A percentile compares a stretch with the other conserved stretches of the same genome.
Conservation (phyloP, 2,329 filamentous ascomycete species). For the Helotiales sp. region DNA sequence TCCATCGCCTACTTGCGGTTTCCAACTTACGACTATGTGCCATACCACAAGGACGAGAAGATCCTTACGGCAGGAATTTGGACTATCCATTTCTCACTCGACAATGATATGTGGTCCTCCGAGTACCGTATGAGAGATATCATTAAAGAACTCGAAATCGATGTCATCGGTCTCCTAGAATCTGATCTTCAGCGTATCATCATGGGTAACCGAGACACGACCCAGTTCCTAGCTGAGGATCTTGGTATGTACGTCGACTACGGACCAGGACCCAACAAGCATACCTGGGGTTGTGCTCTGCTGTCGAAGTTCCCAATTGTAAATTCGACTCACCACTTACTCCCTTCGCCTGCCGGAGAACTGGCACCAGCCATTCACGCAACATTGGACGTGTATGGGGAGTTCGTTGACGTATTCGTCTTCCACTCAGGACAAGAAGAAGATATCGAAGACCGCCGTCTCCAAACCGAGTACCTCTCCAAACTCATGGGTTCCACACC, state of each 20-base stretch:
- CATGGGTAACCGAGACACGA: slow-evolving; percentile 98
- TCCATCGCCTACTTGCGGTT: slow-evolving; percentile 87
- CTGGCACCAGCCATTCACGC: slow-evolving; percentile 95
- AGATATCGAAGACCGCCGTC: slow-evolving; percentile 85
- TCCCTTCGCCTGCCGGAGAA: slow-evolving; percentile 92
- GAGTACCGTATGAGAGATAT: slow-evolving; percentile 92
- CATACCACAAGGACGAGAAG: slow-evolving; percentile 87
- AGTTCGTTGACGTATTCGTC: slow-evolving; percentile 90
- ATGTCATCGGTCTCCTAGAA: slow-evolving; percentile 93
- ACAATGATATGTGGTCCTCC: slow-evolving; percentile 99
- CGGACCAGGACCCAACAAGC: slow-evolving; percentile 96
- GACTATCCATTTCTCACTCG: slow-evolving; percentile 97
- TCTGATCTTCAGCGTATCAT: slow-evolving; percentile 96
- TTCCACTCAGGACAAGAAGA: slow-evolving; percentile 99
- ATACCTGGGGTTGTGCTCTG: slow-evolving; percentile 94
- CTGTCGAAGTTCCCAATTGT: slow-evolving; percentile 97
- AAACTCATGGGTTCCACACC: slow-evolving; percentile 84
- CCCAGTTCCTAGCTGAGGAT: slow-evolving; percentile 93
- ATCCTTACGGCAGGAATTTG: slow-evolving; percentile 94
- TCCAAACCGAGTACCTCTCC: slow-evolving; percentile 85
- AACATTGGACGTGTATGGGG: slow-evolving; percentile 91
- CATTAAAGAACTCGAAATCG: slow-evolving; percentile 92
- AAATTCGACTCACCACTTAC: slow-evolving; percentile 93
- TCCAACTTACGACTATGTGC: slow-evolving; percentile 87
- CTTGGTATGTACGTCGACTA: slow-evolving; percentile 99